phyloP scores from a whole-genome alignment of 805 yeast genomes.

The Yarrowia sp. region DNA sequence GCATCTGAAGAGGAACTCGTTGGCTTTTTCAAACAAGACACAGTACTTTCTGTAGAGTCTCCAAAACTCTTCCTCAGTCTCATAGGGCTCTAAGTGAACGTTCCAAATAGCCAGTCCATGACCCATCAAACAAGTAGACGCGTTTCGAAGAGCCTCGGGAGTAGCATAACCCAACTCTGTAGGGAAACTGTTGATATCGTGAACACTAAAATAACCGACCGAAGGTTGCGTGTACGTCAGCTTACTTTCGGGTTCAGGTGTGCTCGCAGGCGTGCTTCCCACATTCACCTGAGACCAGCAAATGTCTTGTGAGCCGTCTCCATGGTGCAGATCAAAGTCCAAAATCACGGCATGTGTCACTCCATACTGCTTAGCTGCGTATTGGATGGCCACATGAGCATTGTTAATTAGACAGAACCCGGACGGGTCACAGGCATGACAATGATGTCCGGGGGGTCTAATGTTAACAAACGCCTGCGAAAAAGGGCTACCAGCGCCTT shows the following conservation, averaged over 20 bases:
- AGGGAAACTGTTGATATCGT: conserved; percentile 83
- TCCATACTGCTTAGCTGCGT: conserved; percentile 59
- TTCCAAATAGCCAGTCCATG: conserved; percentile 83
- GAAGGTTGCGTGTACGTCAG: conserved; percentile 52
- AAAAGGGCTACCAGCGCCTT: background rate
- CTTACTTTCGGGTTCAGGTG: conserved; percentile 9
- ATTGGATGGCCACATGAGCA: conserved; percentile 77
- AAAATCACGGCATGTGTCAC: conserved; percentile 79
- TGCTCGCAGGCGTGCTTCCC: background rate
- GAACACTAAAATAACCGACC: conserved; percentile 79
- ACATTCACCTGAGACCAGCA: conserved; percentile 70
- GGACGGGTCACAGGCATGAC: conserved; percentile 77
- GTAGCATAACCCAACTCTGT: conserved; percentile 77
- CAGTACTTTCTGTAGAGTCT: conserved; percentile 61
- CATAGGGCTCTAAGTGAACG: conserved; percentile 69
- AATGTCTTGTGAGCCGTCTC: conserved; percentile 85
- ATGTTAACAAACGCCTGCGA: conserved; percentile 58
- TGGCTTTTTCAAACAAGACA: conserved; percentile 61
- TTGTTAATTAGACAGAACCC: conserved; percentile 82
- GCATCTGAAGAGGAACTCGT: conserved; percentile 50
- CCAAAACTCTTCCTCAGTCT: conserved; percentile 62
- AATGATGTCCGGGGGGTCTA: conserved; percentile 86
- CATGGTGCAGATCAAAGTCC: conserved; percentile 84
- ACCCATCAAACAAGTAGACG: conserved; percentile 72
- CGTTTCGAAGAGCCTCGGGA: conserved; percentile 65